Base-by-base conservation (phyloP, 2,329 filamentous ascomycete species). In the Talaromyces sp. region DNA sequence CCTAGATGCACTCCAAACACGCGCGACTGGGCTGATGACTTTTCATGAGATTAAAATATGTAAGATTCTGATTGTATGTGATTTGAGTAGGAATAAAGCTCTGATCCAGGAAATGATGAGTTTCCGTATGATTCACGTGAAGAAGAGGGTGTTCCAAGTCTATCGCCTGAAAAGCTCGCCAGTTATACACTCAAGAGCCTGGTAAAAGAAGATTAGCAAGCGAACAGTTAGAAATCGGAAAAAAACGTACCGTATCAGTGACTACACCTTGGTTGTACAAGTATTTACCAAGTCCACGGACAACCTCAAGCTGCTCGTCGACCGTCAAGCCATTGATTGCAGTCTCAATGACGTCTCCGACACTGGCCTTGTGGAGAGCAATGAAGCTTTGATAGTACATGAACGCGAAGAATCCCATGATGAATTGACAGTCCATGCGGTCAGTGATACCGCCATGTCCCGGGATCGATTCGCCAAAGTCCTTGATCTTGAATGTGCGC, bases 321-420 rank as follows among this genome's bases (percentile, higher is more conserved):
- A 88, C 80, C 0, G 87, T 88, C 69, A 99, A 79, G n/a, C 93
- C 93, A 5, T 88, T 96, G 68, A 99, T 96, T 58, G 91, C 93
- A 12, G 87, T 86, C 80, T 99, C 93, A 69, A 99, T 90, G 39
- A 99, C 90, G 61, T 86, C 87, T 21, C 93, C 95, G 21, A 96
- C 88, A 62, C 84, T 92, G 42, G 90, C 87, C 76, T 93, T 92
- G 82, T 96, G 87, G 6, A 92, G 83, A 3, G 93, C 93, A 71
- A 99, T 93, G 76, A 99, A 99, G 72, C 90, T 95, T 76, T 97
- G 93, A 79, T 96, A 99, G 80, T 99, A 99, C 85, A 99, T 93
- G 81, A 92, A 98, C 16, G 93, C 87, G 72, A 99, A 98, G 78
- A 96, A 95, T 8, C 95, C 95, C 95, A 99, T 99, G 81, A 98